Base-by-base conservation (phyloP, 805 yeast species). In the Scheffersomyces ergatensis region DNA sequence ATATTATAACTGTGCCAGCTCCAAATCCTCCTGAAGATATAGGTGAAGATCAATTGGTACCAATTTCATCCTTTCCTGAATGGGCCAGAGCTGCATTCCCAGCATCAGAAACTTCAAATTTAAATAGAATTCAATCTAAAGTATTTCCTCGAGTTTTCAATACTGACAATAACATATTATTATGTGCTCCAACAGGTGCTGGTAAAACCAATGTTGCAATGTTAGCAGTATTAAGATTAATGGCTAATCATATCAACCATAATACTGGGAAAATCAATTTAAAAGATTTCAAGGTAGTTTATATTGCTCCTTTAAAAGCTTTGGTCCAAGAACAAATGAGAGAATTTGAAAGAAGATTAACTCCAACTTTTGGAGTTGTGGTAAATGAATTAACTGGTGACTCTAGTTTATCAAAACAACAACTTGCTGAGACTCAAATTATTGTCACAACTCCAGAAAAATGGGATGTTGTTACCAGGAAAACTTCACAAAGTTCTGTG, bases 161-260 rank as follows among this genome's bases (percentile, higher is more conserved):
- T 3, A 64, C 77, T 1, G 93, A 87, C 54, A 72, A 74, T 4
- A 92, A 90, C 53, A 58, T 93, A 30, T 65, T 92, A 14, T 67
- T 92, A 50, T 92, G 98, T 74, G 98, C 99, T 1, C 99, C 99
- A 5, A 92, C 99, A 0, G 99, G 99, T 67, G 97, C 97, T 2
- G 99, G 99, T 67, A 92, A 92, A 59, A 92, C 99, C 17, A 93
- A 93, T 58, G 96, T 93, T 21, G 99, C 99, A 0, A 78, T 93
- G 82, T 63, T 93, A 34, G 71, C 96, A 0, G 73, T 87, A 4
- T 66, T 90, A n/a, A 65, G 83, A 36, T 69, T 85, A 0, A 57
- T 90, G 16, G 65, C 77, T 0, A 73, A 82, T 36, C 77, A 63
- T 55, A 66, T 83, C 52, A 63, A 72, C 34, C 54, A 54, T 4